Evolutionary conservation across 768 basidiomycete species (phyloP), one percentile per base, ranked within the genome.

Genomic region (Naematelia encephala): DNA sequence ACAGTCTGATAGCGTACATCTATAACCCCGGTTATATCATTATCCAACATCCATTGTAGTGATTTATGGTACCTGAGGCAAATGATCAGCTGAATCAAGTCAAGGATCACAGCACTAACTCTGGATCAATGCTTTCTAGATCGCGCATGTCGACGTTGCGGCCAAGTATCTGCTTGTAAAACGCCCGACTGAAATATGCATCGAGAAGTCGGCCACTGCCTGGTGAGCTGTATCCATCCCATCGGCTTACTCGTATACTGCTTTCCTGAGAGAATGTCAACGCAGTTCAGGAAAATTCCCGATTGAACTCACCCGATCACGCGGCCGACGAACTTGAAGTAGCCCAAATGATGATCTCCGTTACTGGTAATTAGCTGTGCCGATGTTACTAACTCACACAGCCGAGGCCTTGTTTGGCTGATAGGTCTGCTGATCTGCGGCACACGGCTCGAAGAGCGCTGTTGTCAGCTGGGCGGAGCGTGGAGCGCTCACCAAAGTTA

Each of bases 321-420:
- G 26, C 93, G 87, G 13, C 96, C 96, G 45, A 99, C 91, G 64
- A 99, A 99, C 73, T 92, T 91, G 88, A 99, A 98, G 84, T 96
- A 98, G 5, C 87, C 86, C 16, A 98, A 78, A 25, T 55, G 54
- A 79, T 98, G 94, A 68, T 98, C 93, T 1, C 88, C 88, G 73
- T 98, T 98, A 73, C 96, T 89, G 83, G 85, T 90, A 91, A 59
- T 74, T 90, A 88, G 80, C 91, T 91, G 26, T 14, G 42, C 3
- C 23, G 3, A 23, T 44, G 5, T 21, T 16, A 28, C 29, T 19
- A 22, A 59, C 59, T 61, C 39, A 67, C 60, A 67, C 55, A 28
- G 63, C 51, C 12, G 74, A 73, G 8, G 69, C 67, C 59, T 79
- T 79, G 62, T 79, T 79, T 1, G 94, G 93, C 77, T 98, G 96